Evolutionary conservation across 768 basidiomycete species (phyloP).

Genomic region (Naganishia vishniacii): DNA sequence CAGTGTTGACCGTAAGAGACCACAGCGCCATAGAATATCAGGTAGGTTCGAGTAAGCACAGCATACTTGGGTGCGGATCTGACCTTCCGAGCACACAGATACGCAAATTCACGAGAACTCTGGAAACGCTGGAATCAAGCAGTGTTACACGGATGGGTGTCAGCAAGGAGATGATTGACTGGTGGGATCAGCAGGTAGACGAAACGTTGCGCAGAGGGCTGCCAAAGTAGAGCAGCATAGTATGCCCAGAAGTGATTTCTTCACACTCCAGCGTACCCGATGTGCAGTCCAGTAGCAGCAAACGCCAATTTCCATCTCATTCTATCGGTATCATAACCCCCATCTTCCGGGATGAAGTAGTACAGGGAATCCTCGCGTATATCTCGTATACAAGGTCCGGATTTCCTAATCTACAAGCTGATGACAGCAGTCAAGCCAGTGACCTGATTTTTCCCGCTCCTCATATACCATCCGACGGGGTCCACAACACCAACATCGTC

Average conservation of each 20-base stretch:
- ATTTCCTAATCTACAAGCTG: slow-evolving; percentile 8
- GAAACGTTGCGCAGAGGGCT: slow-evolving; percentile 8
- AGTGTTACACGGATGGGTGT: slow-evolving; percentile 36
- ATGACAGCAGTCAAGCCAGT: slow-evolving; percentile 15
- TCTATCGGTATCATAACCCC: slow-evolving; percentile 12
- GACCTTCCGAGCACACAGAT: slow-evolving; percentile 29
- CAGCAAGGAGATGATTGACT: slow-evolving; percentile 37
- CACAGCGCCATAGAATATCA: slow-evolving; percentile 48
- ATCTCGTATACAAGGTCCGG: slow-evolving; percentile 10
- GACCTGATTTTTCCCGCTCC: slow-evolving; percentile 14
- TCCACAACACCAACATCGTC: slow-evolving; percentile 22
- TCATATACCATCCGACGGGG: slow-evolving; percentile 11
- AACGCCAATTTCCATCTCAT: slow-evolving; percentile 3
- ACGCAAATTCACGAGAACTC: slow-evolving; percentile 40
- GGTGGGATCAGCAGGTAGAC: slow-evolving; percentile 38
- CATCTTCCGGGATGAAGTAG: slow-evolving; percentile 17
- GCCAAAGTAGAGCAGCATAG: too few relatives aligned
- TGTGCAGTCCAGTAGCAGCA: too few relatives aligned
- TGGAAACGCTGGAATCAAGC: slow-evolving; percentile 42
- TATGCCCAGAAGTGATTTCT: too few relatives aligned
- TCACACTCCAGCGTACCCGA: too few relatives aligned
- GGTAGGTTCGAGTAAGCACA: slow-evolving; percentile 28
- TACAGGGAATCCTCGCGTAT: slow-evolving; percentile 16
- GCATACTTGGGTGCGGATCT: background rate
- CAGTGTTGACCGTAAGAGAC: slow-evolving; percentile 37